phyloP scores from a whole-genome alignment of 2,329 filamentous ascomycete species.

The Colletotrichum sp. region DNA sequence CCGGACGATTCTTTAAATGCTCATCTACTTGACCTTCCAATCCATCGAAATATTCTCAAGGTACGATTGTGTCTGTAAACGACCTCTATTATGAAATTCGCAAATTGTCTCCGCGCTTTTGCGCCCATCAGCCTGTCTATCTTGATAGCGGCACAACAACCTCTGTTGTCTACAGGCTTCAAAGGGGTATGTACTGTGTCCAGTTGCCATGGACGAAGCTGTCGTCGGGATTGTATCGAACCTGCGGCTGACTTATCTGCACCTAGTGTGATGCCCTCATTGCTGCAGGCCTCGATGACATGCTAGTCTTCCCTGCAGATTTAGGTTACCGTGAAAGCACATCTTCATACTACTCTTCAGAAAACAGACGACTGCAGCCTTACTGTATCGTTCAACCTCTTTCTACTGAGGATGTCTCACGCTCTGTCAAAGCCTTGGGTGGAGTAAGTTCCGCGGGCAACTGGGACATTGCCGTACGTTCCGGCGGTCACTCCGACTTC shows the following conservation, averaged over 20 bases:
- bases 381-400: conserved; percentile 30
- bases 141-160: neutral
- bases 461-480: conserved; percentile 38
- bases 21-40: neutral
- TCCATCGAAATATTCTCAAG: neutral
- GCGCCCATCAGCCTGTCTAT: neutral
- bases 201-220: neutral
- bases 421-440: conserved; percentile 18
- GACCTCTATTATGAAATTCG: neutral
- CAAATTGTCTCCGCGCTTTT: neutral
- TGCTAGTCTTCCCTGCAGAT: conserved; percentile 2
- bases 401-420: conserved; percentile 24
- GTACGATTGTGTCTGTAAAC: neutral
- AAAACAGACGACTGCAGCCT: conserved; percentile 23
- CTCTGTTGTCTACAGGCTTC: neutral
- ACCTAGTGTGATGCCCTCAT: conserved; percentile 10
- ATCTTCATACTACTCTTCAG: conserved; percentile 26
- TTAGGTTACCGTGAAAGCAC: neutral
- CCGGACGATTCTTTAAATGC: neutral
- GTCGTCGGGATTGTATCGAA: neutral
- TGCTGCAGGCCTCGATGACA: neutral
- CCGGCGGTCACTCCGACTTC: conserved; percentile 52
- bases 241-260: neutral
- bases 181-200: neutral
- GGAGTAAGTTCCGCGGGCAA: neutral